Conservation (phyloP, 306 rosid genomes). For the Urtica urens region DNA sequence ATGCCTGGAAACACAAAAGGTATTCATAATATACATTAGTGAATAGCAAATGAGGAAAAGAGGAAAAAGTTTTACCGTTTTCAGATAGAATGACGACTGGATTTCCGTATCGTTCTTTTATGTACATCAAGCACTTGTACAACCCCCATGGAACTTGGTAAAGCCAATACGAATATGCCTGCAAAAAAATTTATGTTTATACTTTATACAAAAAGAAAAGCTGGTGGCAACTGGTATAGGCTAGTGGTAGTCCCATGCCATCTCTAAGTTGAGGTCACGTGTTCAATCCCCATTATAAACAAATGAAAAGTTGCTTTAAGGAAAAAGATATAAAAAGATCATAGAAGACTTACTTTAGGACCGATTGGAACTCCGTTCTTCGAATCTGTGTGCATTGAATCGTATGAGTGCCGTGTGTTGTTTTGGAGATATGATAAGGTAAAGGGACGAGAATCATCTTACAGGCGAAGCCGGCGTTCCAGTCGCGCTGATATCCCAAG, state of each 20-base stretch:
- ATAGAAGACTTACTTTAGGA: conserved; percentile 42
- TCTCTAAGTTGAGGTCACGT: neutral
- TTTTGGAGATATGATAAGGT: neutral
- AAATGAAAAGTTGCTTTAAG: neutral
- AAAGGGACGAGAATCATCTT: conserved; percentile 23
- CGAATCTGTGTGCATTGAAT: conserved; percentile 25
- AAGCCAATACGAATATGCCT: conserved; percentile 84
- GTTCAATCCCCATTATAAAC: too few relatives aligned
- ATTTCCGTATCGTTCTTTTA: conserved; percentile 69
- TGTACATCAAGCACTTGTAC: conserved; percentile 61
- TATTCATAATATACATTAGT: neutral
- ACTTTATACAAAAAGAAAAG: too few relatives aligned
- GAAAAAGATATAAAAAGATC: neutral
- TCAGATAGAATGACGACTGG: conserved; percentile 72
- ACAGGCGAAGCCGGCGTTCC: conserved; percentile 85
- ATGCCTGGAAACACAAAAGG: conserved; percentile 31
- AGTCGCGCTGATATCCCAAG: conserved; percentile 67
- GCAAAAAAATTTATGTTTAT: neutral
- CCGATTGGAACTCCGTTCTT: conserved; percentile 80
- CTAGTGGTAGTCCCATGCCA: too few relatives aligned
- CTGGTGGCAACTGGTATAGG: too few relatives aligned
- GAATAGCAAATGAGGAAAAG: neutral
- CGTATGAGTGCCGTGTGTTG: neutral
- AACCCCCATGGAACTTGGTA: conserved; percentile 97
- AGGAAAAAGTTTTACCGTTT: conserved; percentile 41